phyloP scores from a whole-genome alignment of 176 grass and related monocot genomes.

The Metroxylon sagu region DNA sequence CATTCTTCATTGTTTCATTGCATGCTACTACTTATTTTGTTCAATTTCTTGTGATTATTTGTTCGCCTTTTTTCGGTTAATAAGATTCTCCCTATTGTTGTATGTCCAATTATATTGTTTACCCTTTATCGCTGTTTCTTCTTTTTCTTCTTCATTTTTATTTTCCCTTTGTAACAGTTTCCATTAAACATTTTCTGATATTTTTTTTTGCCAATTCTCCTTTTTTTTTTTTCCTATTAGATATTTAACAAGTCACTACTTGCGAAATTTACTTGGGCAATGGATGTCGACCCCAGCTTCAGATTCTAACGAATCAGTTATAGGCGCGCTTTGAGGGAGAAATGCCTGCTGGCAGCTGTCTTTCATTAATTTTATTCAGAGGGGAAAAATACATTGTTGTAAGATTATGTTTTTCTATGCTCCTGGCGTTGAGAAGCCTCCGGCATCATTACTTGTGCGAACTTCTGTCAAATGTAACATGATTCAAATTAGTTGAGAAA shows the following conservation, averaged over 20 bases:
- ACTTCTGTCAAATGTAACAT: neutral
- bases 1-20: no score
- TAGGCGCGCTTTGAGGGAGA: neutral
- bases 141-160: neutral
- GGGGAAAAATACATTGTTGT: no score
- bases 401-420: no score
- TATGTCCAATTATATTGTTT: no score
- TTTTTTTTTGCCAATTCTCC: neutral
- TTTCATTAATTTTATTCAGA: neutral
- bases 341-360: neutral
- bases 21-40: no score
- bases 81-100: no score
- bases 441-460: neutral
- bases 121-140: neutral
- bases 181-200: no score
- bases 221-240: conserved; percentile 29
- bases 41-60: no score
- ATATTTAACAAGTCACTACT: conserved; percentile 95
- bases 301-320: conserved; percentile 52
- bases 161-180: no score
- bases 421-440: no score
- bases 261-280: conserved; percentile 83
- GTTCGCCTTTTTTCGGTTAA: no score
- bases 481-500: conserved; percentile 1
- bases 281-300: conserved; percentile 78